These are phyloP conservation scores for Tephrocybe rancida DNA, from an alignment of 768 basidiomycete genomes.

Conservation along the genomic window DNA sequence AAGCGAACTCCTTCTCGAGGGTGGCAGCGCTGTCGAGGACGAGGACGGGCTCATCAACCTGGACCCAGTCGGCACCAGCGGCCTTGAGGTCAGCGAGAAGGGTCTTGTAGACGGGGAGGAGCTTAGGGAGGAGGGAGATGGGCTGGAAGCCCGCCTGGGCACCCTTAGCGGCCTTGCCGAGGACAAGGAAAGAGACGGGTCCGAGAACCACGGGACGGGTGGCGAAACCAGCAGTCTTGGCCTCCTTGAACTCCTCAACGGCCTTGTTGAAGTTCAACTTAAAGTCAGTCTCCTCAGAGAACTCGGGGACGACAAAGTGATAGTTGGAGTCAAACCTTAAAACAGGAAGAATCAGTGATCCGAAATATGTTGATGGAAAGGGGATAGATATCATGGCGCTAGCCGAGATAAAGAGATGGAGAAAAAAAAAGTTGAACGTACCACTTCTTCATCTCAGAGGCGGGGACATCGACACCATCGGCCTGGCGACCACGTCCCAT, in stretches of 20 bases:
- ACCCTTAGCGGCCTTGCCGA: conserved; percentile 90
- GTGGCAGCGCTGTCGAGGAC: conserved; percentile 83
- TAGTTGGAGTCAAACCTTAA: conserved; percentile 97
- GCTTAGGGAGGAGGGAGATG: conserved; percentile 84
- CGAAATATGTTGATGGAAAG: not conserved
- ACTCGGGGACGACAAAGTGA: conserved; percentile 97
- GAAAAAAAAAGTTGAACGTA: conserved; percentile 37
- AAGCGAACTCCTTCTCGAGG: conserved; percentile 78
- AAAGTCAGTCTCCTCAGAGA: conserved; percentile 89
- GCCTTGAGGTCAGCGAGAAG: conserved; percentile 89
- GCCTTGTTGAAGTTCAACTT: conserved; percentile 96
- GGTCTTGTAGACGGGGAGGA: conserved; percentile 90
- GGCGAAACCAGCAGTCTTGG: conserved; percentile 81
- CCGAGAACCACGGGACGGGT: conserved; percentile 97
- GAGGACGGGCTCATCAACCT: conserved; percentile 96
- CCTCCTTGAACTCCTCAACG: conserved; percentile 92
- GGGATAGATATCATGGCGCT: conserved; percentile 5
- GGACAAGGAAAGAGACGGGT: conserved; percentile 91
- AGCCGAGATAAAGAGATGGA: conserved; percentile 2
- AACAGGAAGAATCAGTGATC: conserved; percentile 12
- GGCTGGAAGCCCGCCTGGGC: conserved; percentile 86
- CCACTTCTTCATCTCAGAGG: conserved; percentile 99
- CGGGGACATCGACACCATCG: conserved; percentile 93
- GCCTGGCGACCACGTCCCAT: conserved; percentile 99
- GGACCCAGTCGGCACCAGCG: conserved; percentile 93